Evolutionary conservation across 1,284 basidiomycete species (phyloP).

Genomic region (Malassezia cuniculi): DNA sequence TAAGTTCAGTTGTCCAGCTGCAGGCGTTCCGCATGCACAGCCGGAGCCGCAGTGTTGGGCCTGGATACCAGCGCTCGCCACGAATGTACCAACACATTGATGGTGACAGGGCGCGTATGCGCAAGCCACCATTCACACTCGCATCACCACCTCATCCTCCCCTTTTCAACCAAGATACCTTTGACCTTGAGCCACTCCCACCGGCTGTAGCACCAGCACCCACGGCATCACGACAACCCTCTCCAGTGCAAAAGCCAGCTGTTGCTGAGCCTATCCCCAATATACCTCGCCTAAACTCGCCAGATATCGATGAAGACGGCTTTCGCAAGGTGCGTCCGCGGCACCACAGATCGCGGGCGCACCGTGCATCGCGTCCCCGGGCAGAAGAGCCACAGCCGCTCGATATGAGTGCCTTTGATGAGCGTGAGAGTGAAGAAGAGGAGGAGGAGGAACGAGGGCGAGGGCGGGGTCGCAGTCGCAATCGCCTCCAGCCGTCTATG

Average conservation of each 20-base stretch:
- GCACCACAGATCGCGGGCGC: conserved; percentile 13
- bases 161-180: conserved; percentile 7
- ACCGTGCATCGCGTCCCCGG: conserved; percentile 22
- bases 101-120: not conserved
- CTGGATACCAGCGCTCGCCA: not conserved
- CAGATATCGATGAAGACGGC: conserved; percentile 17
- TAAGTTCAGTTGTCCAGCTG: conserved; percentile 36
- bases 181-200: no score
- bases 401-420: conserved; percentile 21
- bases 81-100: not conserved
- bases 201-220: conserved; percentile 1
- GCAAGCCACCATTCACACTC: conserved; percentile 12
- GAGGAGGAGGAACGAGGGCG: not conserved
- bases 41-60: conserved; percentile 22
- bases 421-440: conserved; percentile 12
- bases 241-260: not conserved
- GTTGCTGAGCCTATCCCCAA: no score
- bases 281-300: no score
- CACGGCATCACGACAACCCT: conserved; percentile 3
- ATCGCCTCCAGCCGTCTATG: not conserved
- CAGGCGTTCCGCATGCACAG: conserved; percentile 33
- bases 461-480: not conserved
- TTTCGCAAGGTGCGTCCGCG: conserved; percentile 18
- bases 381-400: conserved; percentile 28
- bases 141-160: conserved; percentile 21